Base-by-base conservation (phyloP, 78 protist species). In the Dictyostelium capitatum region DNA sequence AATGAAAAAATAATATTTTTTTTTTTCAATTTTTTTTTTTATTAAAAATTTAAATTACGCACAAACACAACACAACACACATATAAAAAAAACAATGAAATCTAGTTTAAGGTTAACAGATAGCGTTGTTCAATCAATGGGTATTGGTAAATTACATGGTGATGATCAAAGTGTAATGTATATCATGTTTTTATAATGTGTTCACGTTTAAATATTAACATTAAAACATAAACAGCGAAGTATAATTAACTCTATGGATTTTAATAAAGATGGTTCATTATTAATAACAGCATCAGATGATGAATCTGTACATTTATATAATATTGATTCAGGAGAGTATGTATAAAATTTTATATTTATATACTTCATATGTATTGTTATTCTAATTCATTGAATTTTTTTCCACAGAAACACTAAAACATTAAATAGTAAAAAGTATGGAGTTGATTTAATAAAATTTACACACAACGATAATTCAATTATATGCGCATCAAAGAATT, bases 201-300 rank as follows among this genome's bases (percentile, higher is more conserved):
- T 14, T 47, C 14, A 30, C 5, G 7, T 3, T 51, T 4, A 4
- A 4, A 64, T 64, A 64, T n/a, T n/a, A 11, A 64, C 19, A 23
- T 11, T 0, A 23, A 19, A 3, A 17, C 19, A 17, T 2, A 59
- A 59, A 12, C 41, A 28, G 67, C 19, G 15, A 20, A 30, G 28
- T 82, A 20, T 30, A 11, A 84, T 96, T 25, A 96, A 95, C 30
- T 89, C 97, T 17, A 47, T 96, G 62, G 96, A 95, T 51, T 90
- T 96, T 77, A 53, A 57, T 46, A 50, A 74, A 54, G 90, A 87
- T 46, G 97, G 96, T 23, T 43, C 92, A 82, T 54, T 74, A 64
- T 15, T 95, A 12, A 82, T 96, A 20, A 94, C 97, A 50, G 65
- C 97, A 32, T 62, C 94, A 9, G 96, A 96, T 37, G 97, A 96